These are phyloP conservation scores for Phyllosticta citribraziliensis DNA, from an alignment of 2,329 filamentous ascomycete species.

Conservation along the genomic window DNA sequence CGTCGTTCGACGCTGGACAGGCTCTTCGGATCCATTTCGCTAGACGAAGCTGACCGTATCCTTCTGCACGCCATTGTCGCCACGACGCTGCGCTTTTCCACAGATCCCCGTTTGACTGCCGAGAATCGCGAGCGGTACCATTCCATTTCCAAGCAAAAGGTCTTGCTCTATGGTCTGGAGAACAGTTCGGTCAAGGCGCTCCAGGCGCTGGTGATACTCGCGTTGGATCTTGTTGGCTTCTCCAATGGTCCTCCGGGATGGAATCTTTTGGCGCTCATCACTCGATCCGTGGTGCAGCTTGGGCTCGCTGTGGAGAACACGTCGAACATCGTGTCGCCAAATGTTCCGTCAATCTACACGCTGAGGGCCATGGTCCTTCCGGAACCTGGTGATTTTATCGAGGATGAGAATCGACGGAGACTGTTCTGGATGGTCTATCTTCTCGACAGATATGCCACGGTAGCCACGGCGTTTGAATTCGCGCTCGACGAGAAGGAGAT, in stretches of 20 bases:
- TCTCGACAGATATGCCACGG: conserved; percentile 79
- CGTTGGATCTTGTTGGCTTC: conserved; percentile 72
- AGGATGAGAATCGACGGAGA: conserved; percentile 75
- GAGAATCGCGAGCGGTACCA: conserved; percentile 68
- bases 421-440: conserved; percentile 94
- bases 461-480: conserved; percentile 87
- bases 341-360: conserved; percentile 80
- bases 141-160: conserved; percentile 71
- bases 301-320: conserved; percentile 76
- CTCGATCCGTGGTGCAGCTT: conserved; percentile 77
- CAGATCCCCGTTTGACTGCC: conserved; percentile 62
- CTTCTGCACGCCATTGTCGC: conserved; percentile 82
- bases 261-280: conserved; percentile 85
- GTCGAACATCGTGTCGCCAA: conserved; percentile 67
- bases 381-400: conserved; percentile 74
- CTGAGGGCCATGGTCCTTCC: conserved; percentile 75
- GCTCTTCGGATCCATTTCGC: conserved; percentile 63
- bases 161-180: conserved; percentile 78
- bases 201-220: conserved; percentile 78
- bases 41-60: conserved; percentile 74
- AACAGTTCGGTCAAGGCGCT: conserved; percentile 82
- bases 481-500: conserved; percentile 83
- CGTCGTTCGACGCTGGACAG: conserved; percentile 71
- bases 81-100: conserved; percentile 75
- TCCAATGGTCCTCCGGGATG: conserved; percentile 86